Evolutionary conservation across 768 basidiomycete species (phyloP), one percentile per base, ranked within the genome.

Genomic region (Leccinum disarticulatum): DNA sequence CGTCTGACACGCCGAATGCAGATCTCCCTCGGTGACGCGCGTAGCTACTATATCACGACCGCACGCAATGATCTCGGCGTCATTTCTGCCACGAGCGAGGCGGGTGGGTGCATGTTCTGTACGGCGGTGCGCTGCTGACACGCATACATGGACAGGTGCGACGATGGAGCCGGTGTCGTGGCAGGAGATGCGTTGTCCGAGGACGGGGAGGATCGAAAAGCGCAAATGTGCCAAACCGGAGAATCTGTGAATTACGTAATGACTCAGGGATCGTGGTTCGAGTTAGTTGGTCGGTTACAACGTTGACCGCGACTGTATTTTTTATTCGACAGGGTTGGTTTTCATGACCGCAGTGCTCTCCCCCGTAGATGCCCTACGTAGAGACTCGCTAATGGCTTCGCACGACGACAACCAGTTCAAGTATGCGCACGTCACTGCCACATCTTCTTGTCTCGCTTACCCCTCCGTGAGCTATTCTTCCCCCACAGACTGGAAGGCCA

Each of bases 11-110:
- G 6, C 28, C 43, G 41, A 7, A 52, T 25, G 6, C 60, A 95
- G 94, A 91, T 95, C 52, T 95, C 94, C 17, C 79, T 97, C 27
- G 95, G 94, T 10, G 94, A 96, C 74, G 87, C 93, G 27, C 85
- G 92, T 48, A 93, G 89, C 66, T 96, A 96, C 75, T 95, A 93
- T 77, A 81, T 96, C 30, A 92, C 93, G 0, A 96, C 94, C 3
- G 94, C 91, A 7, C 79, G 91, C 46, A 95, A 95, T 70, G 89
- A 95, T 64, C 82, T 96, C 4, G 94, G 95, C 0, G 94, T 96
- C 9, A 88, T 95, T 55, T 95, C 91, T 71, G 94, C 93, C 11
- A 89, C 87, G 7, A 91, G 90, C 71, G 93, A 94, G 76, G 92
- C 85, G 67, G 66, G 80, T 77, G 53, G 11, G 47, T 22, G n/a